phyloP scores from a whole-genome alignment of 1,139 yeast genomes.

The Kluyveromyces sp. region DNA sequence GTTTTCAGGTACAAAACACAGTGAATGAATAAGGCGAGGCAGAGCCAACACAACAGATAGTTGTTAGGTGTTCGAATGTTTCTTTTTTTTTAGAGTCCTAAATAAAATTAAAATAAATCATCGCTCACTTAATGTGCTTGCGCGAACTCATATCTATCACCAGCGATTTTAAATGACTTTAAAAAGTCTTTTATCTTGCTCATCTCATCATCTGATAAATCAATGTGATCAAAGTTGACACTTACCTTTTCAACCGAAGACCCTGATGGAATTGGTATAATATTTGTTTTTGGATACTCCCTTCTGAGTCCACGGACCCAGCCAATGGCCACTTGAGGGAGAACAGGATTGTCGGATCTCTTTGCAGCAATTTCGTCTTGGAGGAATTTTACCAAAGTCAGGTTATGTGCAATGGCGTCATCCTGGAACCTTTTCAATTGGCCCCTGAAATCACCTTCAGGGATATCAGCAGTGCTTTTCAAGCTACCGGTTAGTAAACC shows the following conservation, averaged over 20 bases:
- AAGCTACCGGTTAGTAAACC: constrained; percentile 66
- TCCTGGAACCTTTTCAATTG: constrained; percentile 50
- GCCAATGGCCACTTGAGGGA: constrained; percentile 65
- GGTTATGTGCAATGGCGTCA: constrained; percentile 49
- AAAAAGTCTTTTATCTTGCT: constrained; percentile 41
- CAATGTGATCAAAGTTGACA: constrained; percentile 43
- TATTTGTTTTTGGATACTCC: constrained; percentile 38
- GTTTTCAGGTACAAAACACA: too few species aligned
- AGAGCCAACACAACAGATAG: too few species aligned
- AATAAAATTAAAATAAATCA: too few species aligned
- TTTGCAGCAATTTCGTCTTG: constrained; percentile 38
- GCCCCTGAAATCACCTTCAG: constrained; percentile 49
- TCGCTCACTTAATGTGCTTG: too few species aligned
- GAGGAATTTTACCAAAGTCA: constrained; percentile 35
- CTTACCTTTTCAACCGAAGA: constrained; percentile 50
- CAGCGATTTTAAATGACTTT: constrained; percentile 35
- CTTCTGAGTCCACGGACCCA: constrained; percentile 48
- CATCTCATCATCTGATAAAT: constrained; percentile 46
- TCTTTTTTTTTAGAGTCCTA: too few species aligned
- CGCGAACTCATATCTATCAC: constrained; percentile 40
- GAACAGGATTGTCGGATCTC: constrained; percentile 41
- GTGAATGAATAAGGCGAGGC: too few species aligned
- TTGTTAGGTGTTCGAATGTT: too few species aligned
- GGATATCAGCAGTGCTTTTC: constrained; percentile 37
- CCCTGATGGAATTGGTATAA: constrained; percentile 76